phyloP scores from a whole-genome alignment of 805 yeast genomes.

The Candida anglica region DNA sequence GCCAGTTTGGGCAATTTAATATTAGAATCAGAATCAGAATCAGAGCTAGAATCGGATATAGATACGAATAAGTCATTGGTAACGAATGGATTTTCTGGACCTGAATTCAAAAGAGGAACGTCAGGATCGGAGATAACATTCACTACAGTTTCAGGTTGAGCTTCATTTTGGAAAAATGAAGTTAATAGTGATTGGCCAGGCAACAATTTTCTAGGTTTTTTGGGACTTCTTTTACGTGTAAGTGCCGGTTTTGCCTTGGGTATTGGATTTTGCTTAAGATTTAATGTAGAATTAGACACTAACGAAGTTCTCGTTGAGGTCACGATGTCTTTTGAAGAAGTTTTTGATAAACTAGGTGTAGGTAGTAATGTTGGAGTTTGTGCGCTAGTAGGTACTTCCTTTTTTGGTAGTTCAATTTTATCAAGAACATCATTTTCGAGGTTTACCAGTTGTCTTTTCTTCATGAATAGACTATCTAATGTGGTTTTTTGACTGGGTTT shows the following conservation, averaged over 20 bases:
- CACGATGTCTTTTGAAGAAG: no score
- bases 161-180: constrained; percentile 7
- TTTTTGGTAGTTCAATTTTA: no score
- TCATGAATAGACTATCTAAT: constrained; percentile 12
- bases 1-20: background rate
- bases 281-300: no score
- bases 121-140: no score
- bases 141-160: background rate
- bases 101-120: background rate
- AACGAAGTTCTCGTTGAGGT: no score
- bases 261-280: background rate
- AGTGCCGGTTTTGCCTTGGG: background rate
- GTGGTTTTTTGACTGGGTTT: constrained; percentile 20
- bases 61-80: no score
- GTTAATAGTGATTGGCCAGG: constrained; percentile 16
- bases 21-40: constrained; percentile 3
- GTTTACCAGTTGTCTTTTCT: background rate
- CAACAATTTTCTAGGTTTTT: constrained; percentile 6
- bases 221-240: constrained; percentile 1
- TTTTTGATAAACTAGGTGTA: no score
- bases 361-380: no score
- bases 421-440: background rate
- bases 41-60: no score
- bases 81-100: no score
- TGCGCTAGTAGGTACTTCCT: no score